phyloP scores from a whole-genome alignment of 1,139 yeast species.

The Geotrichum cucujoidarum region DNA sequence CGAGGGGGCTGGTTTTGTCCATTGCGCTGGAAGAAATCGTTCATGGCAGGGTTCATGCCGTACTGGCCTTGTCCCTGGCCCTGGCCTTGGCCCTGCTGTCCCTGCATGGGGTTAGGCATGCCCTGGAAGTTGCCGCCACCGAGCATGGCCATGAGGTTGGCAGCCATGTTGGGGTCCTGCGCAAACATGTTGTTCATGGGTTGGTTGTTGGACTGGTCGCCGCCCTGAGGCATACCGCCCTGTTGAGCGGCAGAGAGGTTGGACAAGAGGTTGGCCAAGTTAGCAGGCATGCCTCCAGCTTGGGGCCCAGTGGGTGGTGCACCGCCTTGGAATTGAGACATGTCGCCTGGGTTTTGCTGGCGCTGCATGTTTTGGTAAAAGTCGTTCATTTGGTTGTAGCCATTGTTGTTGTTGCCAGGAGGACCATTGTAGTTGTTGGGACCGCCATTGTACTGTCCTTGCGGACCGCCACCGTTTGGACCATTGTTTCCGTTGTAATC shows the following conservation, averaged over 20 bases:
- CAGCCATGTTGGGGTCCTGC: slow-evolving; percentile 19
- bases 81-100: background rate
- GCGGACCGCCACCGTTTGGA: background rate
- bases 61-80: background rate
- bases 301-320: slow-evolving; percentile 6
- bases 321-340: background rate
- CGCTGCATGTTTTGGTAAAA: slow-evolving; percentile 17
- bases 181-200: slow-evolving; percentile 6
- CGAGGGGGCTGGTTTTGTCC: slow-evolving; percentile 7
- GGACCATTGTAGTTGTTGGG: background rate
- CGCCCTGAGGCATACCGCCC: slow-evolving; percentile 2
- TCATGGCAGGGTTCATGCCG: slow-evolving; percentile 5
- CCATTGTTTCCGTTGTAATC: slow-evolving; percentile 2
- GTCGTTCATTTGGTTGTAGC: slow-evolving; percentile 10
- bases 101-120: background rate
- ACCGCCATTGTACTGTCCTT: no score
- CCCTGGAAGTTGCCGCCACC: slow-evolving; percentile 6
- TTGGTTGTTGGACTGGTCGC: slow-evolving; percentile 2
- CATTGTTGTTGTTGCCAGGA: slow-evolving; percentile 2
- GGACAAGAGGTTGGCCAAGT: slow-evolving; percentile 15
- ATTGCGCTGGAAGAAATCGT: slow-evolving; percentile 7
- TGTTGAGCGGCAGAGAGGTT: slow-evolving; percentile 14
- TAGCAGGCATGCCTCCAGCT: slow-evolving; percentile 14
- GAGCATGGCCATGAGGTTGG: slow-evolving; percentile 18
- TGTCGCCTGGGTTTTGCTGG: slow-evolving; percentile 8